Conservation (phyloP, 129 eudicot genomes). For the Oenanthe sinensis region DNA sequence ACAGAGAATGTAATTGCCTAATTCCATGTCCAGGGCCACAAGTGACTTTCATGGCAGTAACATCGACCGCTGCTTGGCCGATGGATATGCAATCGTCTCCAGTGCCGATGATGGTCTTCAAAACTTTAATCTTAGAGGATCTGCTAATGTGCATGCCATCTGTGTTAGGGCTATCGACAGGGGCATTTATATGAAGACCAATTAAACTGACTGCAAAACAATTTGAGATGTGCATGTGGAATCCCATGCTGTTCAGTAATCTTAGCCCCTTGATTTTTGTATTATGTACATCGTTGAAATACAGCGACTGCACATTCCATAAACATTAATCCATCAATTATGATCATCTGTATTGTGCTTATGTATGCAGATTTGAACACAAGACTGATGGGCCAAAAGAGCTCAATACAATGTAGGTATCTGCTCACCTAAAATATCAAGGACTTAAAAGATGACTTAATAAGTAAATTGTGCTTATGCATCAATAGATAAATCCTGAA, state of each 20-base stretch:
- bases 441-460: background rate
- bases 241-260: conserved; percentile 42
- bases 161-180: conserved; percentile 41
- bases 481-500: background rate
- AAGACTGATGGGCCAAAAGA: background rate
- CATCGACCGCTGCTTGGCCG: conserved; percentile 39
- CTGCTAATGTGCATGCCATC: conserved; percentile 55
- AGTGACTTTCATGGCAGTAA: conserved; percentile 26
- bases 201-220: conserved; percentile 13
- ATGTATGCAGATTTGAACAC: background rate
- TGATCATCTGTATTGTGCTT: background rate
- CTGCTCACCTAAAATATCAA: background rate
- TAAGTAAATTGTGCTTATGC: background rate
- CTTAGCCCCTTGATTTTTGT: conserved; percentile 22
- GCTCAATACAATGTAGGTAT: background rate
- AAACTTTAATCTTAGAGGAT: conserved; percentile 22
- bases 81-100: conserved; percentile 61
- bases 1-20: conserved; percentile 25
- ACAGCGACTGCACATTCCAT: conserved; percentile 28
- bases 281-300: conserved; percentile 24
- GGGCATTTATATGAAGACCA: conserved; percentile 32
- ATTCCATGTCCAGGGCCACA: conserved; percentile 78
- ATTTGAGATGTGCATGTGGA: conserved; percentile 33
- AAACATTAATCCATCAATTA: background rate
- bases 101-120: conserved; percentile 22